Conservation (phyloP, 2,329 filamentous ascomycete genomes). For the Mycosphaerella sp. region DNA sequence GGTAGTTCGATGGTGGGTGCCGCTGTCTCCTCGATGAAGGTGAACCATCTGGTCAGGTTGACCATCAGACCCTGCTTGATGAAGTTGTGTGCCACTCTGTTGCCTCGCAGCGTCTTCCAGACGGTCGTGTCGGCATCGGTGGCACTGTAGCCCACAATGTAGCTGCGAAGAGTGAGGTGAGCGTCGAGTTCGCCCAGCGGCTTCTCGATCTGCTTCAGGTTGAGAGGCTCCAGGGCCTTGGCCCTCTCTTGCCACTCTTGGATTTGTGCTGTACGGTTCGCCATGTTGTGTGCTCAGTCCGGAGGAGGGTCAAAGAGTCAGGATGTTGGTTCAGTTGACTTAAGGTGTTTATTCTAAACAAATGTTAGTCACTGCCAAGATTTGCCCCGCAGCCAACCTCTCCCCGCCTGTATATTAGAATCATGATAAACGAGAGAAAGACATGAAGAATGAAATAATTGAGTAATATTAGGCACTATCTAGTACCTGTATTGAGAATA, state of each 20-base stretch:
- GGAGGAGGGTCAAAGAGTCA: too few species aligned
- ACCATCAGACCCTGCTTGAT: slow-evolving; percentile 69
- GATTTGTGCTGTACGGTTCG: slow-evolving; percentile 26
- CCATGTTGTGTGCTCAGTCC: neutral
- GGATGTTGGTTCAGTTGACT: too few species aligned
- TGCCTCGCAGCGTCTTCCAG: slow-evolving; percentile 76
- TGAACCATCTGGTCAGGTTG: slow-evolving; percentile 82
- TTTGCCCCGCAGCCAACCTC: too few species aligned
- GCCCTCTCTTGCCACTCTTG: slow-evolving; percentile 53
- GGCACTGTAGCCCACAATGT: slow-evolving; percentile 73
- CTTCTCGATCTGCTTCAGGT: slow-evolving; percentile 76
- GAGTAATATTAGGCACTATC: too few species aligned
- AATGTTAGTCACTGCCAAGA: too few species aligned
- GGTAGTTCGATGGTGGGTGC: slow-evolving; percentile 58
- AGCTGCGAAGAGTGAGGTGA: slow-evolving; percentile 78
- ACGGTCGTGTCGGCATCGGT: slow-evolving; percentile 72
- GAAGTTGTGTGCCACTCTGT: slow-evolving; percentile 74
- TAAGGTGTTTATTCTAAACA: too few species aligned
- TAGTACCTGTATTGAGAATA: too few species aligned
- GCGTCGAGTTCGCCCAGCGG: slow-evolving; percentile 72
- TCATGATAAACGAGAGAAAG: too few species aligned
- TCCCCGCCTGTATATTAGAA: too few species aligned
- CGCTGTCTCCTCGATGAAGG: slow-evolving; percentile 71
- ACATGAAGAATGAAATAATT: too few species aligned
- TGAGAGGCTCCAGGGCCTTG: slow-evolving; percentile 49